Base-by-base conservation (phyloP, 2,329 filamentous ascomycete genomes). In the Purpureocillium takamizusanense region DNA sequence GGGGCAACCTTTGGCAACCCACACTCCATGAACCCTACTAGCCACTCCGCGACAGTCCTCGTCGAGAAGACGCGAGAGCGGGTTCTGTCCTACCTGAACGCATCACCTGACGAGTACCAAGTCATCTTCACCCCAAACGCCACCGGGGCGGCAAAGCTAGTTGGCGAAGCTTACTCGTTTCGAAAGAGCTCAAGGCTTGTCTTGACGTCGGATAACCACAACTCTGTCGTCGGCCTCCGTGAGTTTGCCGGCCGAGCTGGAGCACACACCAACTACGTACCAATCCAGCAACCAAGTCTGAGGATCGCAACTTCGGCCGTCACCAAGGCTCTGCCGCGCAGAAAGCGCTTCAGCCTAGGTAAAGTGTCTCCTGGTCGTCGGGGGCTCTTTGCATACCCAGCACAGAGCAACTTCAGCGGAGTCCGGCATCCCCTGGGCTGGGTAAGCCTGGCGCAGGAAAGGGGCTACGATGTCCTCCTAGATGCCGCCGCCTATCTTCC, bases 331-430 rank as follows among this genome's bases (percentile, higher is more conserved):
- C 49, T 64, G 13, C 35, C 48, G n/a, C 38, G 33, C 11, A 25
- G 14, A 18, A 33, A 23, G 13, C 9, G n/a, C 28, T 35, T 17
- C 35, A 31, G n/a, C 12, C 31, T 37, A 12, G 13, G 7, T 7
- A 25, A 18, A 11, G 15, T 17, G n/a, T 34, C 33, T n/a, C 13
- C 15, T 4, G 14, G 27, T 12, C 33, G 16, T 13, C 11, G 43
- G 14, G 60, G 61, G 7, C 51, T 69, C 14, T 66, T 69, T 42
- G 65, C 63, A 4, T 69, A 65, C 46, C 66, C 65, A 4, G 66
- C 64, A 0, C 66, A 69, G 46, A 65, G 61, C 43, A 69, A 69
- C 45, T 67, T 68, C 39, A 60, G 52, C 35, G 65, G 65, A 25
- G 63, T 65, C 3, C 58, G 59, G 0, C 64, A 67, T 33, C 60